A percentile compares a stretch with the other conserved stretches of the same genome.
phyloP scores from a whole-genome alignment of 2,329 filamentous ascomycete genomes.

The Penicillium sp. region DNA sequence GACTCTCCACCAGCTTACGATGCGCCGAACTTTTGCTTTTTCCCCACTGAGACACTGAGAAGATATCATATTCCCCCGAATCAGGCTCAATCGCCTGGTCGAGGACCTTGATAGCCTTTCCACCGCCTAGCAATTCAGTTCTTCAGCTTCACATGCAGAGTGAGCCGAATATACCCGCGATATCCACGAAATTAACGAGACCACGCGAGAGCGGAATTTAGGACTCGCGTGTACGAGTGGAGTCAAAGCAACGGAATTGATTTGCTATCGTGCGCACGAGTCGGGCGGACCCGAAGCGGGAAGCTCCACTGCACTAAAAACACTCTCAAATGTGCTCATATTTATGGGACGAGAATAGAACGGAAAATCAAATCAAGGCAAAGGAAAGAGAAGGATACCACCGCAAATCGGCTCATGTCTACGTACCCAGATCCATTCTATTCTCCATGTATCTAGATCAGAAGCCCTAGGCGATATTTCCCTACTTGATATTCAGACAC shows the following conservation, averaged over 20 bases:
- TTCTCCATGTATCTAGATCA: neutral
- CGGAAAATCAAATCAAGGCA: neutral
- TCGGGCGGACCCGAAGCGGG: conserved; percentile 2
- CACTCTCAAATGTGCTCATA: conserved; percentile 19
- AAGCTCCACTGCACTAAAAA: conserved; percentile 11
- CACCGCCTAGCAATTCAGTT: neutral
- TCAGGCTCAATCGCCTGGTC: neutral
- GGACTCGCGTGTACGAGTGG: neutral
- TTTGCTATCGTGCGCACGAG: neutral
- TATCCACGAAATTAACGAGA: neutral
- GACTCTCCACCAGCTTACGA: neutral
- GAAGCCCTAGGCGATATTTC: neutral
- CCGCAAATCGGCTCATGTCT: neutral
- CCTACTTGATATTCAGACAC: neutral
- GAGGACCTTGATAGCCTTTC: neutral
- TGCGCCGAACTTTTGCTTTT: neutral
- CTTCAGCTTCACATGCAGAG: neutral
- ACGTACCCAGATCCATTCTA: neutral
- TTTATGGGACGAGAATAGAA: neutral
- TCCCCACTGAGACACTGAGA: neutral
- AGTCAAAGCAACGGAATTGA: neutral
- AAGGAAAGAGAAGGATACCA: neutral
- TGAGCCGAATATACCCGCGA: neutral
- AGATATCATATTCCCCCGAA: neutral
- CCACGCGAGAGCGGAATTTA: neutral